Evolutionary conservation across 495 filamentous ascomycete genomes (phyloP).

Genomic region (Lasiosphaeria ovina): DNA sequence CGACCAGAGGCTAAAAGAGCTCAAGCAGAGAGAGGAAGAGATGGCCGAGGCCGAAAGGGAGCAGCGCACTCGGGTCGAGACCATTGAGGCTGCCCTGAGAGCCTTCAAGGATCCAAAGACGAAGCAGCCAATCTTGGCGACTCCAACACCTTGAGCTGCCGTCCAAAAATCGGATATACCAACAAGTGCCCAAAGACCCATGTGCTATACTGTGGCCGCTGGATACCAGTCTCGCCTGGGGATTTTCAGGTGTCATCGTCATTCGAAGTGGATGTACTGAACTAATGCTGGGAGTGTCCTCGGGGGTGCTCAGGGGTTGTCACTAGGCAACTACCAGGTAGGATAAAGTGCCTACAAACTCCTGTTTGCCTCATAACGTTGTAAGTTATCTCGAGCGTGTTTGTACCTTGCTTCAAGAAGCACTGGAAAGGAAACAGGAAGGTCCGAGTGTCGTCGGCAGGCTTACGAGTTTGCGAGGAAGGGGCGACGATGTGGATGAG

Average conservation of each 20-base stretch:
- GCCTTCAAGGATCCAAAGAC: constrained; percentile 54
- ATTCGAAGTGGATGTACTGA: no score
- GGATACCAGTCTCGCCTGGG: no score
- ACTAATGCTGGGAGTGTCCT: no score
- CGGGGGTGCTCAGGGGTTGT: no score
- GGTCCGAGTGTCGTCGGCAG: no score
- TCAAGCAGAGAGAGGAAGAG: constrained; percentile 60
- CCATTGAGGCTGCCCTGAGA: constrained; percentile 67
- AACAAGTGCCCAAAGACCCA: no score
- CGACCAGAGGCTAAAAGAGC: constrained; percentile 57
- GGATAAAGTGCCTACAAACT: no score
- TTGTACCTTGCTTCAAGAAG: constrained; percentile 4
- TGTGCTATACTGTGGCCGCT: no score
- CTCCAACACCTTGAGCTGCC: constrained; percentile 11
- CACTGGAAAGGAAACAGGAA: neutral
- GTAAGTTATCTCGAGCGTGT: neutral
- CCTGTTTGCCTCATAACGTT: no score
- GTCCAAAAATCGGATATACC: neutral
- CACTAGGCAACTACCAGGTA: no score
- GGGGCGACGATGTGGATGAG: constrained; percentile 5
- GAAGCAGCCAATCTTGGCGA: constrained; percentile 43
- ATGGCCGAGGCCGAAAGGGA: constrained; percentile 62
- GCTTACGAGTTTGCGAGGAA: constrained; percentile 13
- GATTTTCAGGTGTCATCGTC: no score
- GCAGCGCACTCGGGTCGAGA: constrained; percentile 56